phyloP scores from a whole-genome alignment of 2,329 filamentous ascomycete genomes.

The Elsinoe necatrix region DNA sequence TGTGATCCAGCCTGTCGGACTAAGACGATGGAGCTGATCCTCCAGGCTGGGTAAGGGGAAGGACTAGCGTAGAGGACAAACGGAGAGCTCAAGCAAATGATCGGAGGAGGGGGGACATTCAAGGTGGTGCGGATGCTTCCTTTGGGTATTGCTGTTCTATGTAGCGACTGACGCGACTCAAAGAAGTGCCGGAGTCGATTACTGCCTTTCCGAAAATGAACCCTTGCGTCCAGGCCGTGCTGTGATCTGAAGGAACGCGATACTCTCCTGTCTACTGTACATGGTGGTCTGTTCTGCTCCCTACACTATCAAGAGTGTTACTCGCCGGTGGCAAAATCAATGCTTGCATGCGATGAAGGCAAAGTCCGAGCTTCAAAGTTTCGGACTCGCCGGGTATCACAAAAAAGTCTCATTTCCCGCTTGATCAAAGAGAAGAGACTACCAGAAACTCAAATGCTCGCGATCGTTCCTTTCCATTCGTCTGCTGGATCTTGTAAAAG shows the following conservation, averaged over 20 bases:
- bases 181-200: constrained; percentile 2
- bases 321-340: constrained; percentile 10
- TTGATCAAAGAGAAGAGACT: background rate
- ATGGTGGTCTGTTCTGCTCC: background rate
- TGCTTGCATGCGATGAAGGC: constrained; percentile 8
- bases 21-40: background rate
- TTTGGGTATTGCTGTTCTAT: background rate
- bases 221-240: background rate
- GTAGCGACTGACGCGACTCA: constrained; percentile 12
- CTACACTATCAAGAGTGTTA: background rate
- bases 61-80: background rate
- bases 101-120: background rate
- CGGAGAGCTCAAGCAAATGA: background rate
- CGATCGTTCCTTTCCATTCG: background rate
- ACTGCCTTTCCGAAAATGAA: background rate
- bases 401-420: constrained; percentile 4
- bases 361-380: constrained; percentile 7
- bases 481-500: background rate
- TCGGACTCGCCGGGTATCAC: constrained; percentile 15
- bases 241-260: background rate
- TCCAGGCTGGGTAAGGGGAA: background rate
- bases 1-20: constrained; percentile 3
- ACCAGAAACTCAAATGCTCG: constrained; percentile 9
- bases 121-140: background rate
- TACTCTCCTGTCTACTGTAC: constrained; percentile 9